These are phyloP conservation scores for Rickenella mellea DNA, from an alignment of 768 basidiomycete genomes.

Conservation along the genomic window DNA sequence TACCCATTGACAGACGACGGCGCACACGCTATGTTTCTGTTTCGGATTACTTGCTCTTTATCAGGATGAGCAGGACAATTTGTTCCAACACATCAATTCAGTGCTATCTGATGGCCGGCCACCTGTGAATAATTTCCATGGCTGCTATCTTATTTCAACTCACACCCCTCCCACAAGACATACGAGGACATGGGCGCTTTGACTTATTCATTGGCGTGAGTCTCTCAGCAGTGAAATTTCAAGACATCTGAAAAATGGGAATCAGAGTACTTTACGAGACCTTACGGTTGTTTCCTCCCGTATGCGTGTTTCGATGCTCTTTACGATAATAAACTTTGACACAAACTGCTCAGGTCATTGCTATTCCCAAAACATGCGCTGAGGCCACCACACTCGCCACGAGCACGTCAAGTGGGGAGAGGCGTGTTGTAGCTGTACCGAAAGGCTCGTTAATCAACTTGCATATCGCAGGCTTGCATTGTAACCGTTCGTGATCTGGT, in stretches of 20 bases:
- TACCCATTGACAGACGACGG: slow-evolving; percentile 22
- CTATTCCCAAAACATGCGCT: slow-evolving; percentile 33
- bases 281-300: slow-evolving; percentile 21
- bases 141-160: neutral
- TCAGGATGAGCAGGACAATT: slow-evolving; percentile 27
- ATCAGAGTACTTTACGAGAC: slow-evolving; percentile 22
- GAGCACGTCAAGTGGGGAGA: slow-evolving; percentile 29
- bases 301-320: slow-evolving; percentile 9
- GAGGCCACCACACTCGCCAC: slow-evolving; percentile 36
- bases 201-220: slow-evolving; percentile 1
- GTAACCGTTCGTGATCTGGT: slow-evolving; percentile 33
- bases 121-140: slow-evolving; percentile 9
- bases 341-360: slow-evolving; percentile 6
- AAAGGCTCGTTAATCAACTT: slow-evolving; percentile 30
- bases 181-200: slow-evolving; percentile 2
- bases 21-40: slow-evolving; percentile 26
- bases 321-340: too few species aligned
- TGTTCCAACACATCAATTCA: slow-evolving; percentile 22
- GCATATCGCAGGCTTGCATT: slow-evolving; percentile 32
- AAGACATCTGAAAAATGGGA: neutral
- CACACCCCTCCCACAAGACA: neutral
- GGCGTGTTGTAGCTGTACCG: slow-evolving; percentile 29
- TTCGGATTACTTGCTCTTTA: slow-evolving; percentile 32
- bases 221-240: neutral
- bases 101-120: slow-evolving; percentile 11